Percentiles rank a stretch among this genome's conserved stretches.
These are phyloP conservation scores for Plasmodium chabaudi DNA, from an alignment of 169 alveolate species.

Conservation along the genomic window DNA sequence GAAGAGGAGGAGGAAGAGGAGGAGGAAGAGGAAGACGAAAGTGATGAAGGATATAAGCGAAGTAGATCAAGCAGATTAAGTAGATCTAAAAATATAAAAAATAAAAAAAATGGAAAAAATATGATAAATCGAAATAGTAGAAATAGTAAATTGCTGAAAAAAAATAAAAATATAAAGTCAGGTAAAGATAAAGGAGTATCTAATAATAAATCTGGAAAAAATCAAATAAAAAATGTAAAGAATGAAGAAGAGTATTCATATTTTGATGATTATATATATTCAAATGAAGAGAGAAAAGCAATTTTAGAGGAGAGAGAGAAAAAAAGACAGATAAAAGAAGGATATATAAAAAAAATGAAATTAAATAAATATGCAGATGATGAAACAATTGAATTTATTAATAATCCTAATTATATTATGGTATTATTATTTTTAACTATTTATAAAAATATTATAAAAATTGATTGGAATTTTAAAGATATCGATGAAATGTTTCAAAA, in stretches of 20 bases:
- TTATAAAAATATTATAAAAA: constrained; percentile 58
- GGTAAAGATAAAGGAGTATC: not conserved
- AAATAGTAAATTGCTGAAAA: constrained; percentile 6
- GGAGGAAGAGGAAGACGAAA: not conserved
- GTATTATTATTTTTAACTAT: constrained; percentile 59
- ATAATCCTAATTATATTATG: constrained; percentile 70
- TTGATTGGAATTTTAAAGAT: constrained; percentile 73
- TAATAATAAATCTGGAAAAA: not conserved
- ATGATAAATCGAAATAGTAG: not conserved
- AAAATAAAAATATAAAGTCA: not conserved
- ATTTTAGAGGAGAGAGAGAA: constrained; percentile 41
- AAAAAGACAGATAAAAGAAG: constrained; percentile 36
- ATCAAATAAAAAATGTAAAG: not conserved
- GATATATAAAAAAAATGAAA: constrained; percentile 50
- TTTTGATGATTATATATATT: constrained; percentile 5
- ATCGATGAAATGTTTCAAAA: constrained; percentile 72
- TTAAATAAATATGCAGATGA: constrained; percentile 73
- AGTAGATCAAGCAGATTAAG: not conserved
- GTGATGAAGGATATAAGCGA: not conserved
- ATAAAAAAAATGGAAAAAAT: not conserved
- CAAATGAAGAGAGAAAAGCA: constrained; percentile 22
- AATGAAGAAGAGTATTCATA: constrained; percentile 21
- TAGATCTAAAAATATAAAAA: not conserved
- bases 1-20: not conserved
- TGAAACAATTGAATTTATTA: constrained; percentile 45